A percentile compares a stretch with the other conserved stretches of the same genome.
Evolutionary conservation across 176 grass and related monocot genomes (phyloP).

Genomic region (Urochloa ruziziensis): DNA sequence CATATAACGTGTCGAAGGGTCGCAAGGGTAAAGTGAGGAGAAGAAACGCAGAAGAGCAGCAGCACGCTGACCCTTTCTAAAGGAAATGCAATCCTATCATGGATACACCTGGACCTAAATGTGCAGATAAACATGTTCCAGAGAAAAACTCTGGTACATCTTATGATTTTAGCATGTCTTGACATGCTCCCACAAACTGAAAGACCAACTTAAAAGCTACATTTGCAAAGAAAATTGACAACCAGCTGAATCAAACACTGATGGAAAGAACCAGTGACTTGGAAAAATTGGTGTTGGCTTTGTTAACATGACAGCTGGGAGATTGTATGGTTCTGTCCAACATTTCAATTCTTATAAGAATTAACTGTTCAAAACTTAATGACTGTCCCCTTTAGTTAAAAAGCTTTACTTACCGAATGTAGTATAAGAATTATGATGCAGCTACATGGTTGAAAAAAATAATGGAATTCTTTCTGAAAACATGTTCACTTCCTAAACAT

Average conservation of each 20-base stretch:
- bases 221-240: slow-evolving; percentile 1
- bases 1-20: not conserved
- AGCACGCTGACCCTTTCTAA: not conserved
- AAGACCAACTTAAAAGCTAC: slow-evolving; percentile 61
- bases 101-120: not conserved
- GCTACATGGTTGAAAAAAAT: not conserved
- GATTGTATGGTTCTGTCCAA: not conserved
- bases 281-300: not conserved
- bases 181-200: slow-evolving; percentile 50
- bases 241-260: not conserved
- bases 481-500: slow-evolving; percentile 28
- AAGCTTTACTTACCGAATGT: not conserved
- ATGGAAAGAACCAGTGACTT: not conserved
- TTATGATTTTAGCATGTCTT: slow-evolving; percentile 55
- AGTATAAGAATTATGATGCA: not conserved
- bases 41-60: not conserved
- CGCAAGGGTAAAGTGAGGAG: not conserved
- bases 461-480: not conserved
- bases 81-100: slow-evolving; percentile 9
- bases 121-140: slow-evolving; percentile 16
- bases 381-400: not conserved
- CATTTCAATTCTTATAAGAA: not conserved
- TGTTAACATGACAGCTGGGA: not conserved
- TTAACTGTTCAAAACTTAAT: not conserved
- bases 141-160: slow-evolving; percentile 47